Conservation (phyloP, 768 basidiomycete genomes). For the Chlorophyllum brunneum region DNA sequence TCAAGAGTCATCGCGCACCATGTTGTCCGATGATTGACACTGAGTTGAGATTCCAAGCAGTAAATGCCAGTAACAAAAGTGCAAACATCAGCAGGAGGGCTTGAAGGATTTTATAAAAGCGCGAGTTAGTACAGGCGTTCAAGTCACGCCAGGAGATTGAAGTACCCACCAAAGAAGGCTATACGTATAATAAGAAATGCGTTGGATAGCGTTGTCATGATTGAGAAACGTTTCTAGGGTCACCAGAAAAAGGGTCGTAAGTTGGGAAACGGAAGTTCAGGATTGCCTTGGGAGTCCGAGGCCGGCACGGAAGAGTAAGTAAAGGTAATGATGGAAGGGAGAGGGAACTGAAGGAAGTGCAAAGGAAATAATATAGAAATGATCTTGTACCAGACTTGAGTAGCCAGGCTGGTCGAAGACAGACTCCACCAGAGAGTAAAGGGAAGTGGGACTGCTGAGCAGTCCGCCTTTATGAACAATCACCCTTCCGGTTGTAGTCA, state of each 20-base stretch:
- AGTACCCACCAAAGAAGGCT: conserved; percentile 50
- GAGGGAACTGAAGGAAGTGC: conserved; percentile 1
- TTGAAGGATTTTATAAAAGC: conserved; percentile 16
- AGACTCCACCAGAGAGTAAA: conserved; percentile 26
- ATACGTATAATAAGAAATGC: conserved; percentile 55
- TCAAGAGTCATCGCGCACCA: conserved; percentile 30
- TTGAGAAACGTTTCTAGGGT: not conserved
- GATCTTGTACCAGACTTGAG: not conserved
- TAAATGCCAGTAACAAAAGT: conserved; percentile 49
- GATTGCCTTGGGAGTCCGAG: conserved; percentile 1
- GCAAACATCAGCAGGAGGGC: conserved; percentile 49
- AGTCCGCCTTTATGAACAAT: conserved; percentile 3
- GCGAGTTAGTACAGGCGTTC: not conserved
- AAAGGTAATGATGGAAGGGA: conserved; percentile 1
- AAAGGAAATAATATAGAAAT: conserved; percentile 6
- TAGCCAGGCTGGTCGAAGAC: conserved; percentile 1
- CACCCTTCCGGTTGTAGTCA: not conserved
- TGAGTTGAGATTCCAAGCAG: conserved; percentile 52
- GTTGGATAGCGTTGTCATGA: conserved; percentile 32
- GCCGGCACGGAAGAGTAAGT: conserved; percentile 9
- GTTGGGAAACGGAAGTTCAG: not conserved
- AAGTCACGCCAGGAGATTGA: not conserved
- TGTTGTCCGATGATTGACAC: conserved; percentile 25
- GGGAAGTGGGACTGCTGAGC: not conserved
- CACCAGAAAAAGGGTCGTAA: not conserved